Percentiles rank a stretch among this genome's conserved stretches.
Conservation (phyloP, 2,329 filamentous ascomycete genomes). For the Magnaporthiopsis poae region DNA sequence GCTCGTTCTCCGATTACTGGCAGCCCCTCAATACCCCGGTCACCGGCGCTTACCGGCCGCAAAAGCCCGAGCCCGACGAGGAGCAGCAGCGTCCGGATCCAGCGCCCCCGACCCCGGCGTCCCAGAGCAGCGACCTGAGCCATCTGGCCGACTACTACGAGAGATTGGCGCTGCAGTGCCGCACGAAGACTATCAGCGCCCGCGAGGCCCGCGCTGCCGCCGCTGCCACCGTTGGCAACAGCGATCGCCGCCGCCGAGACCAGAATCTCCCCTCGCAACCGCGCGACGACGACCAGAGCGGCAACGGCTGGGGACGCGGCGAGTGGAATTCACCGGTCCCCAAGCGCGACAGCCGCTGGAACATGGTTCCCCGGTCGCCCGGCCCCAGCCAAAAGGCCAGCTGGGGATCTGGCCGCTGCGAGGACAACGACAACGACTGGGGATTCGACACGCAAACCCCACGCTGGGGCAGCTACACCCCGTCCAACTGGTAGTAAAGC, state of each 20-base stretch:
- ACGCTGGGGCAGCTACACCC: too few species aligned
- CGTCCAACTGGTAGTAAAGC: neutral
- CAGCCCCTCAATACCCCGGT: neutral
- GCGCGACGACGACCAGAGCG: too few species aligned
- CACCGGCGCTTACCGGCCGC: neutral
- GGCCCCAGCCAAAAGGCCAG: neutral
- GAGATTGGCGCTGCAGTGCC: neutral
- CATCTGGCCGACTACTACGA: neutral
- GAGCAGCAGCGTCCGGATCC: neutral
- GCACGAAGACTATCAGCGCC: neutral
- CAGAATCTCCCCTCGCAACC: neutral
- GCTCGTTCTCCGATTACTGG: neutral
- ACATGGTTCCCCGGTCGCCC: too few species aligned
- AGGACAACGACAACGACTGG: too few species aligned
- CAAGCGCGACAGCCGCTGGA: too few species aligned
- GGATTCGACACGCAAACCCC: too few species aligned
- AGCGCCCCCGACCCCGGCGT: neutral
- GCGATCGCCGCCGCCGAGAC: neutral
- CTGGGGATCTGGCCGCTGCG: neutral
- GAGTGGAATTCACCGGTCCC: too few species aligned
- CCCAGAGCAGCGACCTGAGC: neutral
- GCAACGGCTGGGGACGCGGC: too few species aligned
- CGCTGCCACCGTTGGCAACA: neutral
- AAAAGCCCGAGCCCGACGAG: neutral
- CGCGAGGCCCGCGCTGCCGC: neutral